Conservation (phyloP, 805 yeast species). For the Schwanniomyces yamadae region DNA sequence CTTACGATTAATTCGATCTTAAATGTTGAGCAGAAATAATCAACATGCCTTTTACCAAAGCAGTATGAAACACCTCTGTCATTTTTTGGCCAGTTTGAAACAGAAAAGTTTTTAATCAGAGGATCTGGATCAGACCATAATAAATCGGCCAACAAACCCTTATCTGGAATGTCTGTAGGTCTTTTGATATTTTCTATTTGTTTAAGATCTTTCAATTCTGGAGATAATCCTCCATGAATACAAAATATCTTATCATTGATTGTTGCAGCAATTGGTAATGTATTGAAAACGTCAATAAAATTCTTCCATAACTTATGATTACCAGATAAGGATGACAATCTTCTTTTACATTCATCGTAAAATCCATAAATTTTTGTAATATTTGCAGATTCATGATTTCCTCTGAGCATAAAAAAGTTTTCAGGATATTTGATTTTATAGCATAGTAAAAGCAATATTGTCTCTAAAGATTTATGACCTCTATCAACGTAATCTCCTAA, state of each 20-base stretch:
- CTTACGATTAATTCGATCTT: conserved; percentile 75
- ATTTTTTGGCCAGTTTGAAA: conserved; percentile 69
- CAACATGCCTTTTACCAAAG: conserved; percentile 73
- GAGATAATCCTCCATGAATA: conserved; percentile 74
- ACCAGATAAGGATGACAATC: conserved; percentile 30
- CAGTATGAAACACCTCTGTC: conserved; percentile 83
- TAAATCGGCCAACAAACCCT: conserved; percentile 73
- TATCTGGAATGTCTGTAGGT: conserved; percentile 84
- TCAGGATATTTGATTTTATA: conserved; percentile 60
- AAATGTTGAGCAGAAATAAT: conserved; percentile 61
- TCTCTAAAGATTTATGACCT: conserved; percentile 57
- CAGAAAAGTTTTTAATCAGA: conserved; percentile 30
- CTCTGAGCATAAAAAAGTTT: conserved; percentile 58
- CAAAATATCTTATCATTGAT: conserved; percentile 58
- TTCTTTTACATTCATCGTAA: conserved; percentile 59
- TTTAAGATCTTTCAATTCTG: conserved; percentile 60
- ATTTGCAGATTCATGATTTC: conserved; percentile 59
- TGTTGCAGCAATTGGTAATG: conserved; percentile 61
- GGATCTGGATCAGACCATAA: conserved; percentile 80
- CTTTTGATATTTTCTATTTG: conserved; percentile 71
- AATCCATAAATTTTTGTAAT: conserved; percentile 61
- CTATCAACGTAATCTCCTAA: conserved; percentile 62
- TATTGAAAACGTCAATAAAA: conserved; percentile 56
- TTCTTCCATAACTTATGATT: conserved; percentile 48
- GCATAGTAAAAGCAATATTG: conserved; percentile 50